A percentile compares a stretch with the other conserved stretches of the same genome.
These are phyloP conservation scores for Petasospora fabianii DNA, from an alignment of 1,139 yeast species.

Conservation along the genomic window DNA sequence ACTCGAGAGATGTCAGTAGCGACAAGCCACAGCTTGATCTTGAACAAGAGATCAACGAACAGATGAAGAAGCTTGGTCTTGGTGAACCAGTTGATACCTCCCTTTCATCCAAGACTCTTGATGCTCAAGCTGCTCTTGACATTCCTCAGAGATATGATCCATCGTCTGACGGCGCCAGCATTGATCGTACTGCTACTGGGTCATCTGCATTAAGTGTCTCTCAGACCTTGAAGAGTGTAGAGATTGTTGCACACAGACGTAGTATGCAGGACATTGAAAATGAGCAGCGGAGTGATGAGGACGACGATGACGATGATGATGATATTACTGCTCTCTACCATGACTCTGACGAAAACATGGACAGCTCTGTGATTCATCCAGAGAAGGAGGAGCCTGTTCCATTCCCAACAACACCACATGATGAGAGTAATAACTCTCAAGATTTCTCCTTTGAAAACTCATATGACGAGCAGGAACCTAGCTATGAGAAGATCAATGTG, in stretches of 20 bases:
- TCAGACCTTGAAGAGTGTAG: slow-evolving; percentile 17
- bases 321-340: slow-evolving; percentile 23
- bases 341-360: slow-evolving; percentile 11
- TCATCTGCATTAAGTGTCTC: slow-evolving; percentile 2
- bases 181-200: neutral
- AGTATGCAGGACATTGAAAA: slow-evolving; percentile 8
- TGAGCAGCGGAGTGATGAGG: slow-evolving; percentile 8
- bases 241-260: slow-evolving; percentile 22
- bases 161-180: neutral
- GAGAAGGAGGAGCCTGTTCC: slow-evolving; percentile 1
- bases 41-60: slow-evolving; percentile 10
- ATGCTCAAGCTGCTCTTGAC: slow-evolving; percentile 7
- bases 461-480: slow-evolving; percentile 11
- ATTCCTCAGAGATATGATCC: slow-evolving; percentile 9
- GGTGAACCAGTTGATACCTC: slow-evolving; percentile 2
- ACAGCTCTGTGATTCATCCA: slow-evolving; percentile 4
- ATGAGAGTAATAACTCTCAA: slow-evolving; percentile 8
- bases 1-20: neutral
- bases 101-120: neutral
- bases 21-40: slow-evolving; percentile 6
- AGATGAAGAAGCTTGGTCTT: slow-evolving; percentile 12
- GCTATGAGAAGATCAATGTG: slow-evolving; percentile 12
- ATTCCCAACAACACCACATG: slow-evolving; percentile 6
- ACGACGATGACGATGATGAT: slow-evolving; percentile 11
- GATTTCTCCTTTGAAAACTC: slow-evolving; percentile 24